These are phyloP conservation scores for Paecilomyces formosus DNA, from an alignment of 2,329 filamentous ascomycete species.

Conservation along the genomic window DNA sequence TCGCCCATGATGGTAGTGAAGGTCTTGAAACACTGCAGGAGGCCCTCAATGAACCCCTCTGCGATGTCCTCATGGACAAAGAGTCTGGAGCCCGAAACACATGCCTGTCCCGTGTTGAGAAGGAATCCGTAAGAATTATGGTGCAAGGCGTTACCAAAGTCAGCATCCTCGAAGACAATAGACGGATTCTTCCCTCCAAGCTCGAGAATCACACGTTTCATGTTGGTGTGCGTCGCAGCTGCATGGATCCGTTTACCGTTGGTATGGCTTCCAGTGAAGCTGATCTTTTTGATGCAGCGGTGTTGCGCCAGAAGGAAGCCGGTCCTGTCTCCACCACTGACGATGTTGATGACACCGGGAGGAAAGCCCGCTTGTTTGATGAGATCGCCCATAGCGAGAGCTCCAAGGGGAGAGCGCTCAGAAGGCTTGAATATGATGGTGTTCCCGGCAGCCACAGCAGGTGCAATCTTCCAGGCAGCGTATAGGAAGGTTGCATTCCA, in stretches of 20 bases:
- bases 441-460: not conserved
- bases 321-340: slow-evolving; percentile 29
- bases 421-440: not conserved
- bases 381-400: slow-evolving; percentile 16
- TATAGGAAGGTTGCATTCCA: slow-evolving; percentile 7
- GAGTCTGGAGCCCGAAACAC: slow-evolving; percentile 21
- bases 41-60: slow-evolving; percentile 11
- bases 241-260: slow-evolving; percentile 34
- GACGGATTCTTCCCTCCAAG: slow-evolving; percentile 39
- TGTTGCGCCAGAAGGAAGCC: slow-evolving; percentile 31
- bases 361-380: slow-evolving; percentile 11
- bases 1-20: slow-evolving; percentile 13
- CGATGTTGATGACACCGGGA: slow-evolving; percentile 34
- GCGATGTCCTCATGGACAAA: slow-evolving; percentile 19
- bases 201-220: slow-evolving; percentile 38
- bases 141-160: slow-evolving; percentile 34
- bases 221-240: slow-evolving; percentile 32
- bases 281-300: slow-evolving; percentile 32
- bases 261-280: slow-evolving; percentile 34
- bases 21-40: slow-evolving; percentile 8
- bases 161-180: slow-evolving; percentile 37
- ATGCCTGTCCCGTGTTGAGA: slow-evolving; percentile 31
- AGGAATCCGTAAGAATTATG: slow-evolving; percentile 28
- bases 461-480: not conserved
- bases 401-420: not conserved